Evolutionary conservation across 2,329 filamentous ascomycete species (phyloP), one percentile per base, ranked within the genome.

Genomic region (Colletotrichum kahawae): DNA sequence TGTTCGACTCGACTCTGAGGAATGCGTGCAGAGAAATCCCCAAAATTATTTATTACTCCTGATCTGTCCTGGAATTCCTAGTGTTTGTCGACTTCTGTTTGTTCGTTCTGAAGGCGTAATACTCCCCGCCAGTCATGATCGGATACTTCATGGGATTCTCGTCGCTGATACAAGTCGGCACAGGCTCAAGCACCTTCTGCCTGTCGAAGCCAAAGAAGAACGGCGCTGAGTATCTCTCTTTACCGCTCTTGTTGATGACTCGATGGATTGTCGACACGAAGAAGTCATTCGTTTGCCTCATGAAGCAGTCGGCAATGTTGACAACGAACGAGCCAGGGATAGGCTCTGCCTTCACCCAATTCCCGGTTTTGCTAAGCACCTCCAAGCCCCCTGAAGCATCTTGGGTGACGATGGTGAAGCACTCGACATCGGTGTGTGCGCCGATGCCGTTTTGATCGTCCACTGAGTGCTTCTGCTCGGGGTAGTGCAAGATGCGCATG

Each of bases 351-450:
- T 86, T 82, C 21, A 88, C 82, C 87, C 86, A 88, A 29, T 83
- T 80, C 0, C 86, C 87, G 6, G 83, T 80, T 34, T 86, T 86
- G 67, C 85, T 87, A 9, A 88, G 79, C 0, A 88, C 87, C 76
- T 89, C 85, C 5, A 89, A 80, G 0, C 87, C 87, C 1, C 85
- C 86, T 3, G 81, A 81, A 6, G 81, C 71, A 64, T 88, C 87
- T 64, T 88, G 87, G 13, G 85, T 83, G 3, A 89, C 81, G 69
- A 88, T 87, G 1, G 87, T 89, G 71, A 89, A 86, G 70, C 86
- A 87, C 62, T 87, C 84, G 34, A 87, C 86, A 74, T 89, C 88
- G 9, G 88, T 89, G 72, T 89, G 88, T 1, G 88, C 83, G 21
- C 84, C 84, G 34, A 86, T 87, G 3, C 82, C 82, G 14, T 83